Base-by-base conservation (phyloP, 306 rosid species). In the Malus sylvestris region DNA sequence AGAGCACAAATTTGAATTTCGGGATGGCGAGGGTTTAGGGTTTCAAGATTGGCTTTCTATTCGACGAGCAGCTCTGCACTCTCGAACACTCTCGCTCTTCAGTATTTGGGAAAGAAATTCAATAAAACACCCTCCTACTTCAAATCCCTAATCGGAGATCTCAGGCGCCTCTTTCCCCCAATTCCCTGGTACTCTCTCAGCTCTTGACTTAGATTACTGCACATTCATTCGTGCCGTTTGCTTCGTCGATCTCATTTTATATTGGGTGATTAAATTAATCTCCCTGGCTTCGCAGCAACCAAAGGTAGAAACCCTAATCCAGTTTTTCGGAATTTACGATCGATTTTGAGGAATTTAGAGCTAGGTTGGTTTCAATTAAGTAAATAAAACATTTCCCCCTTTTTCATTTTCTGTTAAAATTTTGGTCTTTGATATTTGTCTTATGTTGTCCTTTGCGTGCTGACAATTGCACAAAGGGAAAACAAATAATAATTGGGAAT, bases 121-220 rank as follows among this genome's bases (percentile, higher is more conserved):
- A 40, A 27, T 5, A 44, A 42, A 42, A 42, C 4, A 38, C 29
- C 27, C 46, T 59, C 78, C 65, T 33, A 18, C 69, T 63, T 73
- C 81, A 1, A 78, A 74, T 64, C 58, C 73, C 75, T 44, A 63
- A 40, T 65, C 71, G 63, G 19, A 49, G 63, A 25, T 27, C 2
- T 30, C 38, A 14, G 29, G 57, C 46, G 18, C 30, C 33, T 72
- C 60, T 20, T 5, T 51, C 63, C 35, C 15, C 42, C 71, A 68
- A 68, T 45, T 32, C 62, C 42, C 69, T 78, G 93, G 92, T 85
- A 75, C 13, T 67, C 69, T 70, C 38, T 70, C 76, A 58, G 1
- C 68, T 40, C 46, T 66, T 4, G 38, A 8, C 18, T 62, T 6
- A 27, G 51, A 35, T 25, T 25, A 25, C 25, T 25, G 25, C 25